Percentiles rank a stretch among this genome's conserved stretches.
Conservation (phyloP, 2,329 filamentous ascomycete genomes). For the Fusarium udum region DNA sequence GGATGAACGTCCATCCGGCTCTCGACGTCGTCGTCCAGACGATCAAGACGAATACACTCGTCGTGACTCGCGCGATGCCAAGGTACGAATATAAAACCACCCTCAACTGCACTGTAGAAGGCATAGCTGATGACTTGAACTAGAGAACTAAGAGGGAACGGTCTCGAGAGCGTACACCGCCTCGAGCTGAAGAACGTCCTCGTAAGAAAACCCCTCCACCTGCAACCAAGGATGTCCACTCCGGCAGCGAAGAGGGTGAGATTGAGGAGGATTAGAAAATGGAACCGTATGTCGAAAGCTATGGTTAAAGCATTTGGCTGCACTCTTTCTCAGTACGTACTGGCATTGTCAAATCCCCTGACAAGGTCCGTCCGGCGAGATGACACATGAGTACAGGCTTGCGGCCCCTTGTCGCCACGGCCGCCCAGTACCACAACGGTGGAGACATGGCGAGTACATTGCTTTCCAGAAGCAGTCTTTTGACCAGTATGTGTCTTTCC, state of each 20-base stretch:
- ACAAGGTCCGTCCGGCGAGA: slow-evolving; percentile 40
- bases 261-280: slow-evolving; percentile 80
- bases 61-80: slow-evolving; percentile 72
- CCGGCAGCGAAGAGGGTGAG: slow-evolving; percentile 95
- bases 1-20: slow-evolving; percentile 71
- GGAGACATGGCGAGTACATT: slow-evolving; percentile 32
- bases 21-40: slow-evolving; percentile 80
- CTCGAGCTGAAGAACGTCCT: slow-evolving; percentile 61
- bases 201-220: slow-evolving; percentile 66
- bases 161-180: slow-evolving; percentile 69
- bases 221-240: slow-evolving; percentile 62
- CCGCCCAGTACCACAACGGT: slow-evolving; percentile 29
- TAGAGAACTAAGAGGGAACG: slow-evolving; percentile 68
- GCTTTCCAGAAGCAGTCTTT: slow-evolving; percentile 21
- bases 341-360: slow-evolving; percentile 39
- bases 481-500: slow-evolving; percentile 40
- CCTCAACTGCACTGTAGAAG: background rate
- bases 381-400: slow-evolving; percentile 45
- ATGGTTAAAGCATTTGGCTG: slow-evolving; percentile 12
- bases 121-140: slow-evolving; percentile 42
- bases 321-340: slow-evolving; percentile 42
- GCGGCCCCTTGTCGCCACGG: slow-evolving; percentile 32
- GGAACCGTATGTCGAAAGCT: slow-evolving; percentile 1
- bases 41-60: slow-evolving; percentile 77
- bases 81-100: slow-evolving; percentile 57